A percentile compares a stretch with the other conserved stretches of the same genome.
These are phyloP conservation scores for Trametes coccinea DNA, from an alignment of 768 basidiomycete genomes.

Conservation along the genomic window DNA sequence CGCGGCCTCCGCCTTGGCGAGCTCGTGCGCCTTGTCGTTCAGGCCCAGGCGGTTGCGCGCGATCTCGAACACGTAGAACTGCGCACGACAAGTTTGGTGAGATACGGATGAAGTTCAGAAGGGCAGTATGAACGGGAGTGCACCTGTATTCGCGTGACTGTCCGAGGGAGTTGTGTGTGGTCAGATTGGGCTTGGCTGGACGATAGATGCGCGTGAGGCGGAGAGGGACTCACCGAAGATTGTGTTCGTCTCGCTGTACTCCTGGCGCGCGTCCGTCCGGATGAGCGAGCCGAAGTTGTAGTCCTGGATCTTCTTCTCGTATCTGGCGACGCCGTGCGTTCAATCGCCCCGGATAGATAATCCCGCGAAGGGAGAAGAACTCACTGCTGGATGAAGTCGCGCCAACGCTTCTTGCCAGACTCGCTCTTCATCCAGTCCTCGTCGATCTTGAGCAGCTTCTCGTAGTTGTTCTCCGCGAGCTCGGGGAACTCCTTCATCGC, in stretches of 20 bases:
- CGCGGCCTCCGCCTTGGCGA: conserved; percentile 68
- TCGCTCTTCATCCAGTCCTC: conserved; percentile 93
- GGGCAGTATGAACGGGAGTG: conserved; percentile 19
- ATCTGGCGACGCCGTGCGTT: conserved; percentile 45
- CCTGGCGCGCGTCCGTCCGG: conserved; percentile 71
- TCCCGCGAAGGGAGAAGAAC: conserved; percentile 24
- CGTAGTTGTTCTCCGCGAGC: conserved; percentile 40
- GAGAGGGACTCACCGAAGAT: conserved; percentile 72
- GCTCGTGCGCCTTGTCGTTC: conserved; percentile 83
- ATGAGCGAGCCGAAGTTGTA: conserved; percentile 97
- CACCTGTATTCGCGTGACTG: conserved; percentile 74
- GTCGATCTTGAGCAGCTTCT: conserved; percentile 59
- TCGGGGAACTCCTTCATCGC: conserved; percentile 82
- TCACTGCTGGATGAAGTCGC: conserved; percentile 79
- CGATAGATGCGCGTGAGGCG: not conserved
- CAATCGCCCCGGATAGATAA: not conserved
- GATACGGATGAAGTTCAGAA: not conserved
- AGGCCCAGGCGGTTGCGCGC: conserved; percentile 88
- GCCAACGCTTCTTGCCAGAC: conserved; percentile 88
- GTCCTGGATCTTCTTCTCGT: conserved; percentile 88
- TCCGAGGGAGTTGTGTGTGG: too few relatives aligned
- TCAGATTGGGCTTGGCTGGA: not conserved
- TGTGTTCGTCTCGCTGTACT: conserved; percentile 90
- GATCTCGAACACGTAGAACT: conserved; percentile 98
- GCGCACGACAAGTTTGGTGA: conserved; percentile 9